Evolutionary conservation across 1,139 yeast genomes (phyloP), one percentile per base, ranked within the genome.

Genomic region (Candida sp.): DNA sequence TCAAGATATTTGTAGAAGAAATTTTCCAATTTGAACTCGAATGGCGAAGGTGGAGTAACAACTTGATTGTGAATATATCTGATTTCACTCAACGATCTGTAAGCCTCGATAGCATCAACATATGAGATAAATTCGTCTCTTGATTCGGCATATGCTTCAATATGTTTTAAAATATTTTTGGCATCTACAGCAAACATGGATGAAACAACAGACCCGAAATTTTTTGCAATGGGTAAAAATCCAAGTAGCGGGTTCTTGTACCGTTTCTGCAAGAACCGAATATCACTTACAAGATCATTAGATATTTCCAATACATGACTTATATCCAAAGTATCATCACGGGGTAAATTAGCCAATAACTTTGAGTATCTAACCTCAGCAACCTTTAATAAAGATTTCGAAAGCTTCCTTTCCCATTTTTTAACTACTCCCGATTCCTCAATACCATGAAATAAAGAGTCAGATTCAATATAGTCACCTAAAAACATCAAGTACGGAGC

Each of bases 121-220:
- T 80, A 78, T 1, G 81, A 67, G 8, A 83, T 66, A 27, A 64
- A 61, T 43, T 70, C 66, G 4, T 65, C 64, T 36, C 57, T 60
- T 12, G 66, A 67, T 30, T 63, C 54, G 5, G 74, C 60, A 53
- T 73, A 66, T 40, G 77, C 62, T 46, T 73, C 75, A 43, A 84
- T 73, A 54, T 82, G 84, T 27, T 70, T 66, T 35, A 85, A 63
- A 64, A 87, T 83, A 33, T 80, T 77, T 46, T 75, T 70, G 1
- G 86, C 73, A 57, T 87, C 95, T 3, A 79, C 76, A 0, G 82
- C 79, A 56, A 85, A 81, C 60, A 84, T 75, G 3, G 77, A 74
- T 7, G 85, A 73, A 19, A 83, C 73, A 5, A 81, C 73, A 1
- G 76, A 71, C 0, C 84, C 85, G 11, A 80, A 77, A 0, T 81